Evolutionary conservation across 257 asterid genomes (phyloP).

Genomic region (Primulina eburnea): DNA sequence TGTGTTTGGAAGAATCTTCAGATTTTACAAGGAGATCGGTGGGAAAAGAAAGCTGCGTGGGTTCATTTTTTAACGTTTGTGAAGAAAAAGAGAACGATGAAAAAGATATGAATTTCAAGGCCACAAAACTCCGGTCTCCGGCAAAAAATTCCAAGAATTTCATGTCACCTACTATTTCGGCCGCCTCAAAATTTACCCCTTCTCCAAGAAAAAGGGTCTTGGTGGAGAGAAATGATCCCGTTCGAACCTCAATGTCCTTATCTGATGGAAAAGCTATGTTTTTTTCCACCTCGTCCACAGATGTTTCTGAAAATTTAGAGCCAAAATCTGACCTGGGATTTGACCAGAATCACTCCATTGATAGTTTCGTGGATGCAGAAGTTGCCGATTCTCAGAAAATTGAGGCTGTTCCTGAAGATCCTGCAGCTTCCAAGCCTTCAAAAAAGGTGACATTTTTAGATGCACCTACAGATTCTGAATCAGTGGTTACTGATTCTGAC

Average conservation of each 20-base stretch:
- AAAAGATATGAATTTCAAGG: constrained; percentile 31
- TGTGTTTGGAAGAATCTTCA: constrained; percentile 17
- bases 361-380: constrained; percentile 10
- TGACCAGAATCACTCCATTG: constrained; percentile 21
- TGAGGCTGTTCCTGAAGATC: constrained; percentile 32
- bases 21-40: constrained; percentile 47
- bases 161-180: constrained; percentile 94
- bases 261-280: constrained; percentile 78
- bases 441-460: constrained; percentile 57
- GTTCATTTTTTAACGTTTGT: constrained; percentile 20
- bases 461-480: constrained; percentile 35
- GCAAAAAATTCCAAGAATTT: constrained; percentile 64
- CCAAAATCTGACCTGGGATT: constrained; percentile 27
- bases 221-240: constrained; percentile 74
- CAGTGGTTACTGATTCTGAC: constrained; percentile 31
- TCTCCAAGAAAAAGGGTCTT: constrained; percentile 80
- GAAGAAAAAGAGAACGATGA: constrained; percentile 80
- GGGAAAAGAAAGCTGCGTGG: constrained; percentile 28
- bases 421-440: constrained; percentile 36
- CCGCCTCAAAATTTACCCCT: constrained; percentile 83
- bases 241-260: constrained; percentile 64
- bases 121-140: constrained; percentile 44
- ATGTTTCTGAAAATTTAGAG: constrained; percentile 27
- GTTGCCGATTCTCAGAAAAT: constrained; percentile 21
- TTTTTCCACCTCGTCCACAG: constrained; percentile 35